Base-by-base conservation (phyloP, 192 early-diverging fungal genomes). In the Geranomyces variabilis region DNA sequence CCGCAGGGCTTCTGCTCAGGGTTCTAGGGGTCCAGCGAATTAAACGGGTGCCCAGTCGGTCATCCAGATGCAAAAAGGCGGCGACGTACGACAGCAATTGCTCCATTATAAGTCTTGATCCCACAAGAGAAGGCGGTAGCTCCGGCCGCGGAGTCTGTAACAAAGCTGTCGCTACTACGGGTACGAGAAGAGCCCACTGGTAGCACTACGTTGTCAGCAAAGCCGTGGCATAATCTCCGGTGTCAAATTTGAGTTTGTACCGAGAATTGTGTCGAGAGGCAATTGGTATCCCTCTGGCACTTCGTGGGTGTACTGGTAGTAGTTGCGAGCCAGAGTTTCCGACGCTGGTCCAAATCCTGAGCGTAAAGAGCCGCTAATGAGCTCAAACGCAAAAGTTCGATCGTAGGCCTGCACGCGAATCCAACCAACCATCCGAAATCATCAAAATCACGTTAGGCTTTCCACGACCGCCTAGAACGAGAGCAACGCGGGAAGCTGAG, bases 91-190 rank as follows among this genome's bases (percentile, higher is more conserved):
- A 64, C 49, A 51, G 31, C 93, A 66, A 99, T 94, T 13, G 93
- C 97, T 34, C 90, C 92, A 77, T 99, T 99, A 80, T 94, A 97
- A 1, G 93, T 84, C 79, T 99, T 99, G 31, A 88, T 74, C 15
- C 81, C 89, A 76, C 96, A 98, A 17, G 94, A 84, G 71, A 93
- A 98, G 1, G 97, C 97, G 0, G 97, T 99, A 0, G 96, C 97
- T 10, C 96, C 97, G 28, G 97, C 96, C 12, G 97, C 97, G 46
- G 92, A 93, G 79, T 99, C 97, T 0, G 97, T 99, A 6, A 99
- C 86, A 30, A 97, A 79, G 45, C 90, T 91, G 79, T 70, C 65
- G 56, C 87, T 87, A 47, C 91, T 93, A 48, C 92, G 84, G 6
- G 97, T 99, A 41, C 97, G 89, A 22, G 93, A 94, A 22, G 90